Percentiles rank a stretch among this genome's conserved stretches.
Conservation (phyloP, 116 monocot species). For the Zostera marina region DNA sequence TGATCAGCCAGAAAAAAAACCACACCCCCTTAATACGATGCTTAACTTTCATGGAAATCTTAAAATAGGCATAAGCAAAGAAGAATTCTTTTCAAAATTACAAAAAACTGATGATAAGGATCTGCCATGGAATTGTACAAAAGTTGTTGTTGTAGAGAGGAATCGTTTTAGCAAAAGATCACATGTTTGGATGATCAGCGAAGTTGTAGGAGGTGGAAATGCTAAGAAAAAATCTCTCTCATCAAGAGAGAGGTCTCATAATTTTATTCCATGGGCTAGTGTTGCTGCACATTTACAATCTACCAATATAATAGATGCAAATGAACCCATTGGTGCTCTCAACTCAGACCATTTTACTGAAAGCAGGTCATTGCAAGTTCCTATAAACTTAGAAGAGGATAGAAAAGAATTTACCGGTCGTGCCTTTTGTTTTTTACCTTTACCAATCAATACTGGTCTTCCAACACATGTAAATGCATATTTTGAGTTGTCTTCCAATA, state of each 20-base stretch:
- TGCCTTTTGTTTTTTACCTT: conserved; percentile 94
- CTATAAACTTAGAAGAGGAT: conserved; percentile 12
- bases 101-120: conserved; percentile 55
- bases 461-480: conserved; percentile 90
- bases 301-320: conserved; percentile 20
- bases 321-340: conserved; percentile 11
- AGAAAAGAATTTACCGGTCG: conserved; percentile 51
- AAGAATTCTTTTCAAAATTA: conserved; percentile 65
- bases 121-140: conserved; percentile 77
- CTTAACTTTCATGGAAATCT: conserved; percentile 52
- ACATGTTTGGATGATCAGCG: conserved; percentile 74
- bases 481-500: conserved; percentile 95
- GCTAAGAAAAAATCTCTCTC: conserved; percentile 50
- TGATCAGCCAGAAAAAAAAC: conserved; percentile 28
- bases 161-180: conserved; percentile 18
- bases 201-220: conserved; percentile 79
- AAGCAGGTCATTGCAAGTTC: conserved; percentile 2
- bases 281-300: conserved; percentile 72
- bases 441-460: conserved; percentile 75
- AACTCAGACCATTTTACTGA: conserved; percentile 3
- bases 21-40: conserved; percentile 47
- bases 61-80: conserved; percentile 45
- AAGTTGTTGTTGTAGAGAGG: conserved; percentile 49
- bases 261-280: conserved; percentile 96
- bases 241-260: conserved; percentile 32